phyloP scores from a whole-genome alignment of 169 alveolate species.

The Babesia sp. region DNA sequence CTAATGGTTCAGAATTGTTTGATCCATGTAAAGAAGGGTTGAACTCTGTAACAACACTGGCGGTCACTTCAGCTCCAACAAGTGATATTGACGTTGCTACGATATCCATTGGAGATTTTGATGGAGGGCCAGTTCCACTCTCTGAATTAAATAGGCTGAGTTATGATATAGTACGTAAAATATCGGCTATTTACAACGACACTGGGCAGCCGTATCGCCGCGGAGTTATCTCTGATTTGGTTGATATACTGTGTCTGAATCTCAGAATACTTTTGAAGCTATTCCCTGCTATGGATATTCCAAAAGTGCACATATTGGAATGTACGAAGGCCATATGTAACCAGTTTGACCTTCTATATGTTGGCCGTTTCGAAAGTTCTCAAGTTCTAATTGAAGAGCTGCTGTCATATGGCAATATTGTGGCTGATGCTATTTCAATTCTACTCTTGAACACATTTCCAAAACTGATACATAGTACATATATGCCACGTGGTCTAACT shows the following conservation, averaged over 20 bases:
- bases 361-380: not conserved
- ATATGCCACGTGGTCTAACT: not conserved
- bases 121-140: slow-evolving; percentile 27
- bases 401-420: not conserved
- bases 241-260: not conserved
- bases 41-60: not conserved
- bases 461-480: not conserved
- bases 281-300: not conserved
- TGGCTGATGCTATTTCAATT: not conserved
- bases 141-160: slow-evolving; percentile 9
- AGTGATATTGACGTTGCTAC: not conserved
- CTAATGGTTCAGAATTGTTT: not conserved
- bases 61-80: not conserved
- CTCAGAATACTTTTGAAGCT: slow-evolving; percentile 8
- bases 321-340: not conserved
- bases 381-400: not conserved
- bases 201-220: not conserved
- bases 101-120: slow-evolving; percentile 1
- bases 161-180: not conserved
- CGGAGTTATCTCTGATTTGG: not conserved
- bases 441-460: not conserved
- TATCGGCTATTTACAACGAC: not conserved
- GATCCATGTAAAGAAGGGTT: not conserved
- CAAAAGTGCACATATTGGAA: not conserved
- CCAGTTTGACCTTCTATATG: not conserved